phyloP scores from a whole-genome alignment of 2,329 filamentous ascomycete genomes.

The Phaeophleospora eucalypticola region DNA sequence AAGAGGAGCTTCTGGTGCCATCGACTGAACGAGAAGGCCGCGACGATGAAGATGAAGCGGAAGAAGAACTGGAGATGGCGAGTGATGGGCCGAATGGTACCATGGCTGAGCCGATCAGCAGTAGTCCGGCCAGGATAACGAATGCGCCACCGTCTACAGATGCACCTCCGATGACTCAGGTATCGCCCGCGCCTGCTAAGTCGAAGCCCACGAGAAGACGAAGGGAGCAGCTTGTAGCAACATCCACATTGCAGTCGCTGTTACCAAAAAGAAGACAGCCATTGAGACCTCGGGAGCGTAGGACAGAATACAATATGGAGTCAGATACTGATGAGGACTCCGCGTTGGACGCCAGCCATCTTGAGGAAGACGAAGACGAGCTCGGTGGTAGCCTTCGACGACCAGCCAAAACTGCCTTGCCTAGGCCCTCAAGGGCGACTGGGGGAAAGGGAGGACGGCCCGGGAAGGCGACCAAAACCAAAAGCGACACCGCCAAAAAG shows the following conservation, averaged over 20 bases:
- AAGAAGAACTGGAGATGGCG: conserved; percentile 14
- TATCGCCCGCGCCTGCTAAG: conserved; percentile 21
- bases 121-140: conserved; percentile 30
- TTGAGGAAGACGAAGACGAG: conserved; percentile 42
- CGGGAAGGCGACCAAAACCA: conserved; percentile 7
- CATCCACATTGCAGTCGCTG: conserved; percentile 42
- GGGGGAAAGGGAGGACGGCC: conserved; percentile 18
- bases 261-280: conserved; percentile 40
- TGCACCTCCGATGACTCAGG: conserved; percentile 23
- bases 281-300: conserved; percentile 20
- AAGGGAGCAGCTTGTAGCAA: conserved; percentile 34
- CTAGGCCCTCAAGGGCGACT: conserved; percentile 11
- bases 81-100: conserved; percentile 36
- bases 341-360: conserved; percentile 18
- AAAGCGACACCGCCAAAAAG: too few species aligned
- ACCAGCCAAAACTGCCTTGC: conserved; percentile 18
- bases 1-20: conserved; percentile 15
- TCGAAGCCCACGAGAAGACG: conserved; percentile 25
- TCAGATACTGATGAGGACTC: conserved; percentile 33
- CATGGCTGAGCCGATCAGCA: conserved; percentile 43
- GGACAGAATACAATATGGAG: conserved; percentile 39
- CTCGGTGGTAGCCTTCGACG: conserved; percentile 25
- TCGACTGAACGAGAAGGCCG: conserved; percentile 15
- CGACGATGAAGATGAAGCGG: conserved; percentile 17
- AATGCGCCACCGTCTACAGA: conserved; percentile 1